Evolutionary conservation across 768 basidiomycete species (phyloP), one percentile per base, ranked within the genome.

Genomic region (Mrakia gelida): DNA sequence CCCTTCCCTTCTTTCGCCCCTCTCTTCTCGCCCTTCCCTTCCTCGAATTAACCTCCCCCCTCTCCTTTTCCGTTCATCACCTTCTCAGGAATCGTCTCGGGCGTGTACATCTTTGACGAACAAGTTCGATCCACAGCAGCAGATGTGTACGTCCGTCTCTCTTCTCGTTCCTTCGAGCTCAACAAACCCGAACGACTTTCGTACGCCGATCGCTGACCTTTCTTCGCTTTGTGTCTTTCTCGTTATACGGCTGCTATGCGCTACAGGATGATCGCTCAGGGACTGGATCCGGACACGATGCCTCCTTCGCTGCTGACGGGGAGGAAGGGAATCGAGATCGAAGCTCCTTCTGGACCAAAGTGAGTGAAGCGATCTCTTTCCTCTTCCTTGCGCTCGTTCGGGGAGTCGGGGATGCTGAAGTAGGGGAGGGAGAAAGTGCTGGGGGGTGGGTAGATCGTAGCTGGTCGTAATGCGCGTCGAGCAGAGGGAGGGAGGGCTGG

Each of bases 41-140:
- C 59, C 28, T 23, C 26, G 5, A 59, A 28, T 28, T 28, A 28
- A 16, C 54, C 54, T 28, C 59, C 49, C 34, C 11, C 32, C 38
- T 38, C 41, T 21, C 28, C n/a, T n/a, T n/a, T n/a, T n/a, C n/a
- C n/a, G n/a, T 21, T 73, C 45, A 16, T 56, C 45, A 1, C 21
- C 2, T 21, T 6, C 26, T 10, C 54, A 73, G 73, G 73, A 61
- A 26, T 56, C 52, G 41, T 62, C 34, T 59, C 73, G 13, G 73
- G 73, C 21, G 56, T 73, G 2, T 73, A 73, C 11, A 56, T 56
- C 34, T 73, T 73, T 16, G 73, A 73, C 52, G 45, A 73, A 38
- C 73, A 43, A 26, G 52, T 73, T 10, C 54, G 73, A 32, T 56
- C 43, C 2, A 30, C 73, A 26, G 52, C 38, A 16, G 73, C 45